These are phyloP conservation scores for Podospora sp. DNA, from an alignment of 495 filamentous ascomycete genomes.

Conservation along the genomic window DNA sequence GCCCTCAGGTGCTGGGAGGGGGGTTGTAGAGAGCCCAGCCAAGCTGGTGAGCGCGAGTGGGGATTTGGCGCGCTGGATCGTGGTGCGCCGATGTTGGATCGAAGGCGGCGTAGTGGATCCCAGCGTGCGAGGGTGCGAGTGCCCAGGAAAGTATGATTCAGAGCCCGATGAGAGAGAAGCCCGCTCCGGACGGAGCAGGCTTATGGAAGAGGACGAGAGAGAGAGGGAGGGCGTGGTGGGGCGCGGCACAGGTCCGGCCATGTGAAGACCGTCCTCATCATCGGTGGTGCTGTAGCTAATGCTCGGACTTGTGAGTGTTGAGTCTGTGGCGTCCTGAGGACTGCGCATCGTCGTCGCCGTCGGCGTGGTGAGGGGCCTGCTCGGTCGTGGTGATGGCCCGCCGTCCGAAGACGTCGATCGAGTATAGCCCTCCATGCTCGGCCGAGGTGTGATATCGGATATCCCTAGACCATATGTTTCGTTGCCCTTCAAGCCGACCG, in stretches of 20 bases:
- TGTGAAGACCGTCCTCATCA: constrained; percentile 72
- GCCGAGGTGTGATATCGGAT: constrained; percentile 50
- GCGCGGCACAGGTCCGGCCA: constrained; percentile 45
- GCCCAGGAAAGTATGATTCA: constrained; percentile 65
- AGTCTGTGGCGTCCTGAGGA: constrained; percentile 16
- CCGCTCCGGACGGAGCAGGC: constrained; percentile 45
- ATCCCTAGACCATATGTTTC: constrained; percentile 49
- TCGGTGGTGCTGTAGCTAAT: constrained; percentile 74
- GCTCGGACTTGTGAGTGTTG: constrained; percentile 54
- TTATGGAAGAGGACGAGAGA: constrained; percentile 33
- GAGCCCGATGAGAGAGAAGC: constrained; percentile 58
- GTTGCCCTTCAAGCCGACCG: constrained; percentile 4
- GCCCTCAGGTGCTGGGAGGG: constrained; percentile 45
- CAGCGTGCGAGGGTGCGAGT: constrained; percentile 13
- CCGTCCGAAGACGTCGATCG: constrained; percentile 29
- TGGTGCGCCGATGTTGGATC: constrained; percentile 51
- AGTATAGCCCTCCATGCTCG: constrained; percentile 49
- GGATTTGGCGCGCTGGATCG: constrained; percentile 61
- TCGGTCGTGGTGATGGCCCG: constrained; percentile 11
- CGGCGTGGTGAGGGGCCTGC: constrained; percentile 21
- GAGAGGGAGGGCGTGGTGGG: constrained; percentile 24
- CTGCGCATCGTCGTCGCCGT: constrained; percentile 20
- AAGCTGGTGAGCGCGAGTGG: constrained; percentile 54
- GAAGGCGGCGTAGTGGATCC: constrained; percentile 15
- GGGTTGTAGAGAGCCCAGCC: constrained; percentile 47